Base-by-base conservation (phyloP, 164 flowering plant genomes). In the Berberis vulgaris region DNA sequence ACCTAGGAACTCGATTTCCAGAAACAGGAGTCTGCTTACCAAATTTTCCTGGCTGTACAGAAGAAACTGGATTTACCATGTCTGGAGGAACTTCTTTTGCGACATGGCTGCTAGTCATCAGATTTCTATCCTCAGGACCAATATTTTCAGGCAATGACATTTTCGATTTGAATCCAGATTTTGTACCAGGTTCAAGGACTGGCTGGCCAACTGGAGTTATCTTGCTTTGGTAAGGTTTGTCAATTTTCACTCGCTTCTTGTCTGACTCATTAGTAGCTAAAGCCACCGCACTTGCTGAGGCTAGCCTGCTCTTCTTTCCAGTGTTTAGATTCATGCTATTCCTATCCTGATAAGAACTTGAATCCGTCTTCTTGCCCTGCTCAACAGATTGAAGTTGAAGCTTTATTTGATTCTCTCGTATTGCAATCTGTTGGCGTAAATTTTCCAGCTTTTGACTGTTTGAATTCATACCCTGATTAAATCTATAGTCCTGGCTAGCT, bases 371-470 rank as follows among this genome's bases (percentile, higher is more conserved):
- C 74, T 74, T 84, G 54, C 59, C 76, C 65, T 74, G 77, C 64
- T 77, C 82, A 3, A 73, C 71, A 58, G 80, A 66, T 73, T 82
- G 84, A 59, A 3, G 66, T 46, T 72, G 74, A 56, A 76, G 81
- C 80, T 78, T 87, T 40, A 86, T 66, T 75, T 89, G 85, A 69
- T 69, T 84, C 78, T 89, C 98, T 10, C 84, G 83, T 13, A 77
- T 73, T 8, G 93, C 96, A 75, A 92, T 87, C 67, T 84, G 79
- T 73, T 85, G 86, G 41, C 95, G 84, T 61, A 92, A 77, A 69
- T 76, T 89, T 67, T 81, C 87, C 57, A 86, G 76, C 66, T 87
- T 78, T 63, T 50, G 74, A 46, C 54, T 69, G 39, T 72, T 78
- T 59, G 65, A 65, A 57, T 45, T 71, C 61, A 68, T 59, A 65